Base-by-base conservation (phyloP, 2,329 filamentous ascomycete genomes). In the Fonsecaea pugnacius region DNA sequence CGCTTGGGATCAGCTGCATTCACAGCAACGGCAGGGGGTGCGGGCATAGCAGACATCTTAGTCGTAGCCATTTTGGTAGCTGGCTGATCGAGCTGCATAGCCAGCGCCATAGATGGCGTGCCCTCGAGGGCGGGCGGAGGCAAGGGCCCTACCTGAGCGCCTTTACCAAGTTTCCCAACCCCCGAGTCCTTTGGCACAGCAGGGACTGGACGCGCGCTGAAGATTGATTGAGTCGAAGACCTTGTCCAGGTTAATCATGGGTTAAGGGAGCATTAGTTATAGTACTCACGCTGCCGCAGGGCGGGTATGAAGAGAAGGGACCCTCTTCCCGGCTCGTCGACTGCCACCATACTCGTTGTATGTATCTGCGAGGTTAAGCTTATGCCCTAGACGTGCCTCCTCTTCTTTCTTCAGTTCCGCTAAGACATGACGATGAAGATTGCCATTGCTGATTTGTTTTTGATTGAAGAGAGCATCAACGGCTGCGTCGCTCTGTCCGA, bases 371-470 rank as follows among this genome's bases (percentile, higher is more conserved):
- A 65, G 36, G 10, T 21, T 63, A 4, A 63, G 16, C n/a, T 30
- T 8, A 27, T 53, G 59, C 6, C 63, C 66, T 32, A 63, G 43
- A 21, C 30, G 32, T 12, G 7, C 12, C 12, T 51, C 59, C 32
- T 57, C 46, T n/a, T 61, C 63, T 46, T 32, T 65, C 40, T 60
- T 35, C 10, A 27, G 30, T 18, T 50, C 24, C 24, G n/a, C 32
- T 4, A 53, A 21, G 7, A 7, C 48, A 8, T 27, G 12, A 38
- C 67, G 64, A 56, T 67, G 73, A 35, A 63, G 61, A 24, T 70
- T 68, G 48, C 73, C 73, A 35, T 70, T 70, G 33, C 75, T 73
- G 51, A 71, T 70, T 8, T 36, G 30, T 36, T 30, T 30, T 27
- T 48, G 33, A 9, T 43, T 36, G 5, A 35, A 48, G 4, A 35